Evolutionary conservation across 2,329 filamentous ascomycete genomes (phyloP).

Genomic region (Verticillium zaregamsianum): DNA sequence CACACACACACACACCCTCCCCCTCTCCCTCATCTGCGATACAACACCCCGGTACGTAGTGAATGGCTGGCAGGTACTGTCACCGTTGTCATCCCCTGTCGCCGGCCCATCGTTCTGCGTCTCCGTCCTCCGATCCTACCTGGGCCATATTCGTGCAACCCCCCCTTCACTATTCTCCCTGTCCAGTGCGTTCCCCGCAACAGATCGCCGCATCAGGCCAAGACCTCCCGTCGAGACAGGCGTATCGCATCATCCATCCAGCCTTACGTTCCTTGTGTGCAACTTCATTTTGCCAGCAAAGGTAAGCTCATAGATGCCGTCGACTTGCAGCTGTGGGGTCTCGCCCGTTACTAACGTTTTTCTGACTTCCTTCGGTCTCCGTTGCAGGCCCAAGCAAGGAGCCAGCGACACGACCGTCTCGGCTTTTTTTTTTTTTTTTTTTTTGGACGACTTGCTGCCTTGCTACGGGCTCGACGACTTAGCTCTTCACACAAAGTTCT

Average conservation of each 20-base stretch:
- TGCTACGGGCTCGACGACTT: too few relatives aligned
- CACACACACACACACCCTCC: background rate
- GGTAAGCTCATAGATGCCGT: too few relatives aligned
- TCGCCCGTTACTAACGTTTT: background rate
- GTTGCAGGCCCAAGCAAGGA: too few relatives aligned
- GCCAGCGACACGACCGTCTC: too few relatives aligned
- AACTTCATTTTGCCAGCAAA: background rate
- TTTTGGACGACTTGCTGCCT: too few relatives aligned
- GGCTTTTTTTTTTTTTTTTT: too few relatives aligned
- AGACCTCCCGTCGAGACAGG: background rate
- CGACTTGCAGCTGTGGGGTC: too few relatives aligned
- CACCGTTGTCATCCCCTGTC: background rate
- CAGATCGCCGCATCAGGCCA: background rate
- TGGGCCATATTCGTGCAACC: too few relatives aligned
- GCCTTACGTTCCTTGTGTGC: background rate
- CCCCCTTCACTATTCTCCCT: too few relatives aligned
- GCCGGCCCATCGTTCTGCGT: background rate
- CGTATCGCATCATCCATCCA: background rate
- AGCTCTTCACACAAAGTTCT: background rate
- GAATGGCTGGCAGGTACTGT: background rate
- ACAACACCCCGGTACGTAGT: background rate
- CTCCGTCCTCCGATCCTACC: conserved; percentile 4
- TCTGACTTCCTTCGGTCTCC: background rate
- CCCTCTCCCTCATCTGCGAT: background rate
- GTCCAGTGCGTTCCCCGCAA: background rate